These are phyloP conservation scores for Aschersonia sp. DNA, from an alignment of 2,329 filamentous ascomycete genomes.

Conservation along the genomic window DNA sequence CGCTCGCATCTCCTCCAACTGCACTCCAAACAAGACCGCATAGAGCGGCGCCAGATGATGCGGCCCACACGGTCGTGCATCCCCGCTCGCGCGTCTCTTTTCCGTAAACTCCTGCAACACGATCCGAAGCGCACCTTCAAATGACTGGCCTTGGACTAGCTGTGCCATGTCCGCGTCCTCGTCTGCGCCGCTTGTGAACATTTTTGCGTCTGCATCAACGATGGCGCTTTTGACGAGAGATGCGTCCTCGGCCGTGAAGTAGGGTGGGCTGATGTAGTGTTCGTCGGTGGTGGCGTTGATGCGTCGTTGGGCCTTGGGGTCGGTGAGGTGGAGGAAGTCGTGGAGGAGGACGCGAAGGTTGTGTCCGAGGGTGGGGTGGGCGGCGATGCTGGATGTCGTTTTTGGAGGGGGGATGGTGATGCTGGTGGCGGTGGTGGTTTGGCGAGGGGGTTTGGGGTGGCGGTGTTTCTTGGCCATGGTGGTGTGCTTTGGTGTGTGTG, in stretches of 20 bases:
- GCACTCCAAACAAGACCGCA: conserved; percentile 6
- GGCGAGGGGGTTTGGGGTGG: too few relatives aligned
- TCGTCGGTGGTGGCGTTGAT: conserved; percentile 5
- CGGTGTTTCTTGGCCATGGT: too few relatives aligned
- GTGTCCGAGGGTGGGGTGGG: conserved; percentile 4
- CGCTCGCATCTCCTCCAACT: conserved; percentile 3
- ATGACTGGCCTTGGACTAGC: background rate
- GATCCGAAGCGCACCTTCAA: conserved; percentile 1
- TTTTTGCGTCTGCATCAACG: conserved; percentile 2
- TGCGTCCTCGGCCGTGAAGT: conserved; percentile 5
- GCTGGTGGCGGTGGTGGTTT: too few relatives aligned
- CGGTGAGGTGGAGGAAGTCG: conserved; percentile 4
- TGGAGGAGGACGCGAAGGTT: conserved; percentile 5
- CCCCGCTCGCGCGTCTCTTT: conserved; percentile 6
- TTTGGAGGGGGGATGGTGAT: too few relatives aligned
- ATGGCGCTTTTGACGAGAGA: conserved; percentile 2
- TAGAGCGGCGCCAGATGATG: conserved; percentile 7
- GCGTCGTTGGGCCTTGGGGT: conserved; percentile 2
- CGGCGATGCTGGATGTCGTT: conserved; percentile 2
- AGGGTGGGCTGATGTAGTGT: conserved; percentile 6
- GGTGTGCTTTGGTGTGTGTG: too few relatives aligned
- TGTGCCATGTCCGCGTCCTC: background rate
- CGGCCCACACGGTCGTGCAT: conserved; percentile 7
- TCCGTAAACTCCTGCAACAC: conserved; percentile 5
- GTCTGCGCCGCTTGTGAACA: background rate